Evolutionary conservation across 371 early-diverging fungal species (phyloP), one percentile per base, ranked within the genome.

Genomic region (Actinomucor elegans): DNA sequence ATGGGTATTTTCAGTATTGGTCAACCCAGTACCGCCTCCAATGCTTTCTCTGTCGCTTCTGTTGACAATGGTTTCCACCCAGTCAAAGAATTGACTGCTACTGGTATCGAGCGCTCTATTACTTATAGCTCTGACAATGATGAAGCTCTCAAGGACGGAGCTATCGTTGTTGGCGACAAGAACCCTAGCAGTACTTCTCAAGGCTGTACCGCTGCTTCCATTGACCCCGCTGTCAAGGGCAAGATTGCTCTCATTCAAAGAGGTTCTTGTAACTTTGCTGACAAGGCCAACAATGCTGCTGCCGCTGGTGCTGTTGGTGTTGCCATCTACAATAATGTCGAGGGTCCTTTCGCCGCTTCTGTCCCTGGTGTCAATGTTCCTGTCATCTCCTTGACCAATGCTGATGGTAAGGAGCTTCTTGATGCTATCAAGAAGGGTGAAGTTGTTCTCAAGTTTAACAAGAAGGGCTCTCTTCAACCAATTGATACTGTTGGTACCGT

Each of bases 21-120:
- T 20, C 44, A 75, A 11, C 89, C 89, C 14, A 76, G 75, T 35
- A 75, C 83, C 17, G 64, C 79, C 7, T 26, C 26, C 9, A 59
- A 59, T n/a, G 83, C 77, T 11, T 67, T 85, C 52, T 71, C 73
- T 45, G 80, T 88, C 29, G 88, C 81, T 14, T 83, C 87, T 11
- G 57, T 85, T 45, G 85, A 87, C 34, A 81, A 72, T 35, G 26
- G 33, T 14, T 60, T 54, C 21, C 43, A 48, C 24, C 27, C 37
- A 18, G 27, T 52, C 12, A 49, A 59, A n/a, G 41, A 41, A 9
- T 50, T 67, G 18, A 44, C 43, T 9, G 64, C 60, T 8, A 58
- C 59, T 32, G 62, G 59, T 38, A 14, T 67, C 2, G 27, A 41
- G 1, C 48, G 48, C 1, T 29, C 18, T 15, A 56, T 62, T 11